phyloP scores from a whole-genome alignment of 352 stramenopile species.

The Phytopythium delawarense region DNA sequence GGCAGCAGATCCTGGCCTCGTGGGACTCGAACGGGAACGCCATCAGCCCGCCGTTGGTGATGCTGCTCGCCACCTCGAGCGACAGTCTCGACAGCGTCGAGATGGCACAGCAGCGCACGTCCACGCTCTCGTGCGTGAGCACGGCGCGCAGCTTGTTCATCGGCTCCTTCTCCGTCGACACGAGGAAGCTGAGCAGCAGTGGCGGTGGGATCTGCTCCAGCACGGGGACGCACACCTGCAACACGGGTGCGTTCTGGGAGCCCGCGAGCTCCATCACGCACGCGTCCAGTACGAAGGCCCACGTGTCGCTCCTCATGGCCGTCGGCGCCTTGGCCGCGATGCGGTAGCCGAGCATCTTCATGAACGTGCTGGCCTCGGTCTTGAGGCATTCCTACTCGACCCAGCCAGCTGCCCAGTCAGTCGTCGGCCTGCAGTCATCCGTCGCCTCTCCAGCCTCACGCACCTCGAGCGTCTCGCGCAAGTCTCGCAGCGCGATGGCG shows the following conservation, averaged over 20 bases:
- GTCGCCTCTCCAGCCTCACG: neutral
- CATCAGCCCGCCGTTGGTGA: conserved; percentile 54
- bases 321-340: conserved; percentile 46
- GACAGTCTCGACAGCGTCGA: conserved; percentile 50
- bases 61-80: conserved; percentile 38
- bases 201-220: conserved; percentile 52
- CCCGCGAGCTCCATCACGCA: conserved; percentile 62
- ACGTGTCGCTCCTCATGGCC: conserved; percentile 57
- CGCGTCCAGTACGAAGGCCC: conserved; percentile 59
- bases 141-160: conserved; percentile 75
- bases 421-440: neutral
- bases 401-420: neutral
- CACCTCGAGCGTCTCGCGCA: conserved; percentile 54
- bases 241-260: conserved; percentile 49
- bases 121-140: conserved; percentile 60
- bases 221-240: conserved; percentile 48
- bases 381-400: conserved; percentile 55
- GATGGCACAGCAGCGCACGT: conserved; percentile 60
- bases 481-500: conserved; percentile 55
- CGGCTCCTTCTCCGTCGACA: conserved; percentile 58
- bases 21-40: conserved; percentile 83
- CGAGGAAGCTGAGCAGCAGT: conserved; percentile 59
- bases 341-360: conserved; percentile 75
- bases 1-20: conserved; percentile 71
- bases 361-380: conserved; percentile 40